Percentiles rank a stretch among this genome's conserved stretches.
Evolutionary conservation across 352 stramenopile genomes (phyloP).

Genomic region (Globisporangium echinulatum): DNA sequence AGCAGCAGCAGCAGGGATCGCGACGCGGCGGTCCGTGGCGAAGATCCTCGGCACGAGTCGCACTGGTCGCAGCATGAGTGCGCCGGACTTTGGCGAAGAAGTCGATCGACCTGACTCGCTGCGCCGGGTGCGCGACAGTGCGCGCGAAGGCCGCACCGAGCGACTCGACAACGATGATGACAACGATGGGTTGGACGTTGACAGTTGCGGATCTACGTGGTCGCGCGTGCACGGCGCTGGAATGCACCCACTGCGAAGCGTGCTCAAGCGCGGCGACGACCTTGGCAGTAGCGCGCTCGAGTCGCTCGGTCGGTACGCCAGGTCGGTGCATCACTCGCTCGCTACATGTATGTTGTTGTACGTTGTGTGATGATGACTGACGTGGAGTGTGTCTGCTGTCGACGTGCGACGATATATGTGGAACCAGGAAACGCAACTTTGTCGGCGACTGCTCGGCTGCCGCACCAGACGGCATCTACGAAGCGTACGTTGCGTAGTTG

Average conservation of each 20-base stretch:
- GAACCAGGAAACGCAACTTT: constrained; percentile 48
- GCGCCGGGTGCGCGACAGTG: constrained; percentile 29
- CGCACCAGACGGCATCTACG: constrained; percentile 50
- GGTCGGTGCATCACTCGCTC: no score
- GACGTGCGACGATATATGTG: neutral
- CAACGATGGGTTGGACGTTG: neutral
- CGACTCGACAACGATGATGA: constrained; percentile 10
- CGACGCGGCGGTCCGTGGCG: constrained; percentile 3
- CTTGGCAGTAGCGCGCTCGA: constrained; percentile 19
- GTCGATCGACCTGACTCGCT: constrained; percentile 18
- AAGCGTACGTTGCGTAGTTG: constrained; percentile 28
- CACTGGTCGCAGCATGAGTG: constrained; percentile 64
- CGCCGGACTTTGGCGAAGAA: constrained; percentile 69
- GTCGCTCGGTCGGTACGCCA: constrained; percentile 28
- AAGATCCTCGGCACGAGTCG: constrained; percentile 12
- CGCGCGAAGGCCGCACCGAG: constrained; percentile 18
- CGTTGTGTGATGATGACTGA: neutral
- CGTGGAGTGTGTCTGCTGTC: neutral
- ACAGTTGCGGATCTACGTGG: neutral
- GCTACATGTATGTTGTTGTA: neutral
- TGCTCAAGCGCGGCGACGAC: constrained; percentile 50
- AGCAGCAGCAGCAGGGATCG: neutral
- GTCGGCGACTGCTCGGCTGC: constrained; percentile 45
- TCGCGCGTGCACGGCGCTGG: neutral
- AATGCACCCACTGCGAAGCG: constrained; percentile 17